A percentile compares a stretch with the other conserved stretches of the same genome.
These are phyloP conservation scores for Naganishia cerealis DNA, from an alignment of 1,284 basidiomycete genomes.

Conservation along the genomic window DNA sequence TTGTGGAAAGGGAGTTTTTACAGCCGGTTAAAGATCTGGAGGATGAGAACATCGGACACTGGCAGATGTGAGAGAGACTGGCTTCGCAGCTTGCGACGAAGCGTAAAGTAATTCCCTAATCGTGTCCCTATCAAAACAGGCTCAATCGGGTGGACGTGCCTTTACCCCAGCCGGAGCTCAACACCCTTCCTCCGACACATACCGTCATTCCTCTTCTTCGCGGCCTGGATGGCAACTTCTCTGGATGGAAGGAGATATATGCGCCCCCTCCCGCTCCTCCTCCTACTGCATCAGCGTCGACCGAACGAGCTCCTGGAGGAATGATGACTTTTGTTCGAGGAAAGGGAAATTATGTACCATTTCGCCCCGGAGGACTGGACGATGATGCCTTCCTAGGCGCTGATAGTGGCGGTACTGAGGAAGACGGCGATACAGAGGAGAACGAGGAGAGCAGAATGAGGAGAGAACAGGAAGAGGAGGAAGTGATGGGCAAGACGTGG, in stretches of 20 bases:
- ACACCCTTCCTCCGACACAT: conserved; percentile 65
- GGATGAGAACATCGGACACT: conserved; percentile 43
- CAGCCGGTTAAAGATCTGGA: conserved; percentile 45
- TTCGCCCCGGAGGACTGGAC: conserved; percentile 80
- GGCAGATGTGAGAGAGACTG: conserved; percentile 44
- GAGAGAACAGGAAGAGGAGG: conserved; percentile 42
- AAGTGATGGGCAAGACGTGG: conserved; percentile 51
- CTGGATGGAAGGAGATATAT: conserved; percentile 72
- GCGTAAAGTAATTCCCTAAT: neutral
- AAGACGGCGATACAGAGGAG: conserved; percentile 37
- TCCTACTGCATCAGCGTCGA: conserved; percentile 36
- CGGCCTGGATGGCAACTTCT: conserved; percentile 75
- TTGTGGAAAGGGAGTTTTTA: conserved; percentile 43
- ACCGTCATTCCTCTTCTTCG: conserved; percentile 71
- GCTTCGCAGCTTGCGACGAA: neutral
- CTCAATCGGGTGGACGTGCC: conserved; percentile 21
- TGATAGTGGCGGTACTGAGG: conserved; percentile 19
- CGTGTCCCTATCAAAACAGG: neutral
- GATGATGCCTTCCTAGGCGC: conserved; percentile 36
- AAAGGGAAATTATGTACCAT: conserved; percentile 87
- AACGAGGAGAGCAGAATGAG: conserved; percentile 48
- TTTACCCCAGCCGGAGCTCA: conserved; percentile 21
- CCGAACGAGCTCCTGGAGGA: conserved; percentile 54
- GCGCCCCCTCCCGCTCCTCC: conserved; percentile 56
- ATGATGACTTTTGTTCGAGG: conserved; percentile 77